Evolutionary conservation across 129 eudicot genomes (phyloP).

Genomic region (Calendula officinalis): DNA sequence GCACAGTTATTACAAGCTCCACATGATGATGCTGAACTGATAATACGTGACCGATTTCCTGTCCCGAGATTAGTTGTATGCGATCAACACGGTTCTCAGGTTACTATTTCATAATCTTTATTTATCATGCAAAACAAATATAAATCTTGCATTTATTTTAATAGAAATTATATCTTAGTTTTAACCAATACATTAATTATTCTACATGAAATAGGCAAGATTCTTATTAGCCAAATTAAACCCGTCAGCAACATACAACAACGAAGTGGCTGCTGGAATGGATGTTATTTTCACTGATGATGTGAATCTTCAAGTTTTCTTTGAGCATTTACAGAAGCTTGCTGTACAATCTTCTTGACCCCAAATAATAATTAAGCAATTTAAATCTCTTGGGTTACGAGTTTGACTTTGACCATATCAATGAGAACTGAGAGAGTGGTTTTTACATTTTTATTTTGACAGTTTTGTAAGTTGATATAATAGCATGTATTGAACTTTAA

Average conservation of each 20-base stretch:
- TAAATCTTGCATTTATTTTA: background rate
- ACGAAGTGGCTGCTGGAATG: constrained; percentile 30
- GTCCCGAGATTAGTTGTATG: constrained; percentile 95
- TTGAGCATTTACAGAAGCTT: constrained; percentile 31
- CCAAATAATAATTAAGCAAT: constrained; percentile 2
- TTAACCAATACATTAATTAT: constrained; percentile 15
- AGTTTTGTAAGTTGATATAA: constrained; percentile 20
- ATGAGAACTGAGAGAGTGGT: constrained; percentile 11
- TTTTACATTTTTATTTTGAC: constrained; percentile 8
- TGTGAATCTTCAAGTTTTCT: constrained; percentile 33
- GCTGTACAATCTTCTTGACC: constrained; percentile 32
- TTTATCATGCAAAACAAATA: background rate
- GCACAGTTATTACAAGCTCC: constrained; percentile 84
- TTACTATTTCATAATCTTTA: constrained; percentile 1
- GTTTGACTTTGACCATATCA: background rate
- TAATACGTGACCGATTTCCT: constrained; percentile 81
- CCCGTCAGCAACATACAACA: constrained; percentile 33
- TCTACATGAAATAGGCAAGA: constrained; percentile 49
- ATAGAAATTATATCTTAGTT: constrained; percentile 1
- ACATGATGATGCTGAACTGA: constrained; percentile 70
- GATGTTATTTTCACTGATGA: constrained; percentile 32
- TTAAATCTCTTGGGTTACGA: background rate
- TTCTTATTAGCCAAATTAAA: constrained; percentile 28
- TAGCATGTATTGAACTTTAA: constrained; percentile 22
- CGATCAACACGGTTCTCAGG: constrained; percentile 99